Percentiles rank a stretch among this genome's conserved stretches.
Conservation (phyloP, 2,329 filamentous ascomycete species). For the Paraconiothyrium sp. region DNA sequence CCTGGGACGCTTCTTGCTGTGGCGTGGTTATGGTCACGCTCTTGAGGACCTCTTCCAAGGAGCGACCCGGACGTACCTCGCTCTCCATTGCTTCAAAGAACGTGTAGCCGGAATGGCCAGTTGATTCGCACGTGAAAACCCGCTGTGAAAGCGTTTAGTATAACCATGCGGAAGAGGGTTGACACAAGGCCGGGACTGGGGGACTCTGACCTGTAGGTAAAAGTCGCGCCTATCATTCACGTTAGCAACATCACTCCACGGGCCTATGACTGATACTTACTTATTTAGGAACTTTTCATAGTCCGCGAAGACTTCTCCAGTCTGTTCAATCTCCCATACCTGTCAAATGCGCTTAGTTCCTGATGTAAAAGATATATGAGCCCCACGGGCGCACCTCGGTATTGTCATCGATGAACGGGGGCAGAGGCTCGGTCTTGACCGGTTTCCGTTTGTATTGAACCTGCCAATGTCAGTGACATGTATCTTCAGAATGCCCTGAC, state of each 20-base stretch:
- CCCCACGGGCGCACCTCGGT: conserved; percentile 71
- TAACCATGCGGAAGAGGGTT: background rate
- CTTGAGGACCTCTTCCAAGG: conserved; percentile 34
- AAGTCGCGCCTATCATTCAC: conserved; percentile 77
- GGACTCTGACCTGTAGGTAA: conserved; percentile 78
- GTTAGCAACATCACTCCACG: conserved; percentile 27
- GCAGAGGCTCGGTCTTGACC: conserved; percentile 79
- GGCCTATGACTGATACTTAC: conserved; percentile 60
- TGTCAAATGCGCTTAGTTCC: conserved; percentile 54
- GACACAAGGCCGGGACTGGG: background rate
- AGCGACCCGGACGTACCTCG: conserved; percentile 71
- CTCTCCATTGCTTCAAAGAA: conserved; percentile 94
- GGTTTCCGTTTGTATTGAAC: conserved; percentile 97
- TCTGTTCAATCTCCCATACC: conserved; percentile 93
- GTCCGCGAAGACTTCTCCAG: conserved; percentile 85
- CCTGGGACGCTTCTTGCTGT: conserved; percentile 73
- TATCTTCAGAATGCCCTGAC: conserved; percentile 8
- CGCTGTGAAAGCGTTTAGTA: conserved; percentile 62
- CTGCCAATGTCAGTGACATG: conserved; percentile 59
- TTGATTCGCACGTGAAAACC: conserved; percentile 95
- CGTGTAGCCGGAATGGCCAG: conserved; percentile 86
- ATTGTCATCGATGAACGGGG: conserved; percentile 80
- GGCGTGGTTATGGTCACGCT: conserved; percentile 46
- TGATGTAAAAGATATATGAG: conserved; percentile 23
- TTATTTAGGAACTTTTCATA: conserved; percentile 89